Evolutionary conservation across 306 rosid genomes (phyloP), one percentile per base, ranked within the genome.

Genomic region (Quercus cerris): DNA sequence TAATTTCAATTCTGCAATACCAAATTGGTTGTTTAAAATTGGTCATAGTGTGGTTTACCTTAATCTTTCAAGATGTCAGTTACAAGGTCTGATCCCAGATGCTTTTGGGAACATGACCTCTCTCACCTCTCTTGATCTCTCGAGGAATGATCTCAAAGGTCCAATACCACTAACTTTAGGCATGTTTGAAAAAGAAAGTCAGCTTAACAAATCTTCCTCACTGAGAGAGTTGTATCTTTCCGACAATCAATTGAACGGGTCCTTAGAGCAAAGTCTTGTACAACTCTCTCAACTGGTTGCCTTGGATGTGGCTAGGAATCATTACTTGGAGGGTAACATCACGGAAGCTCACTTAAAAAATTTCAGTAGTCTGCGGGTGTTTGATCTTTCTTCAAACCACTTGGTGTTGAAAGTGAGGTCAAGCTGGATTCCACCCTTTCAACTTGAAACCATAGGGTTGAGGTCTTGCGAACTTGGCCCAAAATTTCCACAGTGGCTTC

Each of bases 401-500:
- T 0, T 81, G 27, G 28, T 52, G 3, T 71, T 81, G 3, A 77
- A 76, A 20, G 23, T 81, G 75, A 77, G 75, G 10, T 38, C 77
- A 62, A 77, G 11, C 3, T 81, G 81, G 81, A 2, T 55, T 6
- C 75, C 85, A 5, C 74, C 74, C 3, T 81, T 71, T 20, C 74
- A 77, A 54, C 81, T 81, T 52, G 81, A 77, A 46, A 33, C 22
- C 6, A 62, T 81, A 38, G 61, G 78, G 54, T 54, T 76, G 78
- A 5, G 62, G 7, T 27, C 41, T 12, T 63, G 77, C 51, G 4
- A 5, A 0, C 2, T 71, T 6, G 85, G 78, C 17, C 78, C 74
- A 55, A 30, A 55, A 55, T 82, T 82, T 63, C 81, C 85, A 27
- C 64, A 27, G 3, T 82, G 85, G 81, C 41, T 82, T 64, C 62